phyloP scores from a whole-genome alignment of 108 stramenopile species.

The Pelagomonas calceolata region DNA sequence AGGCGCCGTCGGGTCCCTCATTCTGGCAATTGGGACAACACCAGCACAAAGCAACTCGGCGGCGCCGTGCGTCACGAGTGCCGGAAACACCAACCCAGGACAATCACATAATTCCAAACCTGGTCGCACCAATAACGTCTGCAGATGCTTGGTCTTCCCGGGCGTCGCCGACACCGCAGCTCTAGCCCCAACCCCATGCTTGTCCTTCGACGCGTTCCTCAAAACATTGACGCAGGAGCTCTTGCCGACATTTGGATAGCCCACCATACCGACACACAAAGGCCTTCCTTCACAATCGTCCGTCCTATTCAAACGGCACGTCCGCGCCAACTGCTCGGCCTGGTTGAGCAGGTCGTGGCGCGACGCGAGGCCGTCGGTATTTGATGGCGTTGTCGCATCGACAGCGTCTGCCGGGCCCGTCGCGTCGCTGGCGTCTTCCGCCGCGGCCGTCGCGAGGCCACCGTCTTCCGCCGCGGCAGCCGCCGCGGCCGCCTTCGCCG shows the following conservation, averaged over 20 bases:
- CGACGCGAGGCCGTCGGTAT: constrained; percentile 35
- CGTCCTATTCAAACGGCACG: not conserved
- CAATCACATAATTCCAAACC: constrained; percentile 94
- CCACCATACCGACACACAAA: constrained; percentile 80
- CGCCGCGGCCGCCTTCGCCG: not conserved
- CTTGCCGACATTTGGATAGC: constrained; percentile 96
- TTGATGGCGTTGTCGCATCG: constrained; percentile 22
- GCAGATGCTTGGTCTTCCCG: constrained; percentile 99
- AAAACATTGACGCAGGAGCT: constrained; percentile 90
- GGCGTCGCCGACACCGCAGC: constrained; percentile 94
- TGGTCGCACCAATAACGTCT: constrained; percentile 75
- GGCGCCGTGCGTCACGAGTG: constrained; percentile 56
- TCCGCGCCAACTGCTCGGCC: constrained; percentile 50
- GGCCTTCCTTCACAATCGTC: not conserved
- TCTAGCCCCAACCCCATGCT: constrained; percentile 66
- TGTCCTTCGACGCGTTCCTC: constrained; percentile 68
- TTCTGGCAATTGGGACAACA: constrained; percentile 91
- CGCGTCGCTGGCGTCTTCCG: constrained; percentile 22
- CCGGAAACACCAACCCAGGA: constrained; percentile 97
- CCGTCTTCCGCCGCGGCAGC: not conserved
- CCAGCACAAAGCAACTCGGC: constrained; percentile 66
- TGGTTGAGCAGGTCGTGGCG: constrained; percentile 54
- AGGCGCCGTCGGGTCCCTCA: constrained; percentile 87
- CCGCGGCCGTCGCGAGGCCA: constrained; percentile 2
- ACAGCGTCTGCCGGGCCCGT: constrained; percentile 22